Evolutionary conservation across 495 filamentous ascomycete genomes (phyloP).

Genomic region (Beverwykella pulmonaria): DNA sequence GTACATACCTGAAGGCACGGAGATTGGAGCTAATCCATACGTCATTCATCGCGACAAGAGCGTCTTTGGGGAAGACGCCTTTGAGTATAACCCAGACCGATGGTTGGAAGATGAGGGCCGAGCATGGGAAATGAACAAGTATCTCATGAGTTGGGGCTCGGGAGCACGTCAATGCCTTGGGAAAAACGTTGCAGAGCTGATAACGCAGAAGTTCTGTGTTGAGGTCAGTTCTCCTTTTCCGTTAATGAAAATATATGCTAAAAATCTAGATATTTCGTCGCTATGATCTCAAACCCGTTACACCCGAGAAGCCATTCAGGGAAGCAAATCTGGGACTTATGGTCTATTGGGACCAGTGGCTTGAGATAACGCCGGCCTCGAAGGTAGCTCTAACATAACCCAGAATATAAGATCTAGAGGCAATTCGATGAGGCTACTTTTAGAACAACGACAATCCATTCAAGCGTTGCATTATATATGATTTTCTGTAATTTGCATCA

Average conservation of each 20-base stretch:
- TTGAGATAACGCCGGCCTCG: neutral
- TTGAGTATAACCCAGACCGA: conserved; percentile 62
- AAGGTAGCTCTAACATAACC: no score
- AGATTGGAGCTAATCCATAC: conserved; percentile 57
- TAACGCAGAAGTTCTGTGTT: neutral
- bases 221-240: neutral
- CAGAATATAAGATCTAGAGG: no score
- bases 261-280: neutral
- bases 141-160: conserved; percentile 4
- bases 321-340: neutral
- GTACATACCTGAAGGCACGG: conserved; percentile 46
- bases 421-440: no score
- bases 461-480: no score
- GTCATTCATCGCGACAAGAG: conserved; percentile 56
- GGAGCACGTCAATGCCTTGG: conserved; percentile 3
- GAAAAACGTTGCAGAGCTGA: neutral
- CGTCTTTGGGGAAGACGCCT: conserved; percentile 63
- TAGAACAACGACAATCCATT: no score
- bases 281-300: neutral
- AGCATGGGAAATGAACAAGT: neutral
- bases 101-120: conserved; percentile 58
- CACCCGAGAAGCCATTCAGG: neutral
- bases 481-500: no score
- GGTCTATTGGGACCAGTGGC: neutral
- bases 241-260: no score